phyloP scores from a whole-genome alignment of 257 asterid species.

The Asclepias syriaca region DNA sequence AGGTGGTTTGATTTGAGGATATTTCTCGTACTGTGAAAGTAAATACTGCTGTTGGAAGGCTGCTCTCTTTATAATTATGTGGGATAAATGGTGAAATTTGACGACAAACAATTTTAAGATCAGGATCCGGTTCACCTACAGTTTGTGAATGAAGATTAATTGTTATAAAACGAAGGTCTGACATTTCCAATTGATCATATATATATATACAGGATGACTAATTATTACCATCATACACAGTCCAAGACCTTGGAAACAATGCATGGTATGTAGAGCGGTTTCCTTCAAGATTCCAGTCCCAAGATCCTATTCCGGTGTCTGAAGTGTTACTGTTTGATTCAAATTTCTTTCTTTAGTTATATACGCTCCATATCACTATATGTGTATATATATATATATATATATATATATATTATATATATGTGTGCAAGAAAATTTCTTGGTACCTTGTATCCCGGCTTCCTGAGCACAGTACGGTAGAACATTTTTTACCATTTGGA shows the following conservation, averaged over 20 bases:
- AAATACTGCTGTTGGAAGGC: conserved; percentile 79
- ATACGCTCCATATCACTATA: background rate
- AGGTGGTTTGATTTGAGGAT: conserved; percentile 9
- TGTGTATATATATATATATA: background rate
- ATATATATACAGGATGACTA: background rate
- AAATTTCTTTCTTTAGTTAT: conserved; percentile 19
- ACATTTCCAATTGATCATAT: conserved; percentile 5
- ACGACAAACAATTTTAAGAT: conserved; percentile 73
- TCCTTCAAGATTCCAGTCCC: conserved; percentile 94
- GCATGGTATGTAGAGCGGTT: conserved; percentile 78
- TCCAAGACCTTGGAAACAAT: conserved; percentile 92
- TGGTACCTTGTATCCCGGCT: conserved; percentile 46
- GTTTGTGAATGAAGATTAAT: background rate
- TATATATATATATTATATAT: too few relatives aligned
- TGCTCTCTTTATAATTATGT: conserved; percentile 90
- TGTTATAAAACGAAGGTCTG: background rate
- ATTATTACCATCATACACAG: conserved; percentile 70
- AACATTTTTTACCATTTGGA: conserved; percentile 57
- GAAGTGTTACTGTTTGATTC: conserved; percentile 58
- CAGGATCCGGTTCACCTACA: conserved; percentile 94
- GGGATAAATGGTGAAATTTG: conserved; percentile 91
- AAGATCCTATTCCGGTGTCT: conserved; percentile 78
- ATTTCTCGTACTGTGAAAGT: conserved; percentile 56
- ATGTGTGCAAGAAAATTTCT: conserved; percentile 1
- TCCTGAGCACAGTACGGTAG: conserved; percentile 73